These are phyloP conservation scores for Candida chilensis DNA, from an alignment of 805 yeast species.

Conservation along the genomic window DNA sequence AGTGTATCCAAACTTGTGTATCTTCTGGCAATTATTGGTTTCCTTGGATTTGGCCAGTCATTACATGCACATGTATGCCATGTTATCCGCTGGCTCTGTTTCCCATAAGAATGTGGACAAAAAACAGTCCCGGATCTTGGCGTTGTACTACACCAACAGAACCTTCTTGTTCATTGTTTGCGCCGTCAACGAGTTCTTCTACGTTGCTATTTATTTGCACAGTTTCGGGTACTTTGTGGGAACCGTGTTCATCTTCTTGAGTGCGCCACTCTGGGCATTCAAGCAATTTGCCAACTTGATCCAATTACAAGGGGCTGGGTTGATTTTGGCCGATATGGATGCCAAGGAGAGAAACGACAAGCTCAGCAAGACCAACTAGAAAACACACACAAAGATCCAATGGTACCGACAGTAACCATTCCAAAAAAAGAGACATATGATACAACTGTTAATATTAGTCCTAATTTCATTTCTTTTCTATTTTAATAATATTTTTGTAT, in stretches of 20 bases:
- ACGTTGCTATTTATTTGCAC: slow-evolving; percentile 77
- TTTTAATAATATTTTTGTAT: no score
- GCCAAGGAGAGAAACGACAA: slow-evolving; percentile 37
- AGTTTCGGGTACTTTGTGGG: slow-evolving; percentile 62
- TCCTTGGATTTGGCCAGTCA: slow-evolving; percentile 88
- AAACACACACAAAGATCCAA: no score
- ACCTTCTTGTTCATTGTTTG: slow-evolving; percentile 81
- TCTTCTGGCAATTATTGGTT: slow-evolving; percentile 75
- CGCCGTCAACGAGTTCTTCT: slow-evolving; percentile 88
- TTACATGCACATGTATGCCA: slow-evolving; percentile 98
- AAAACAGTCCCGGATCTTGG: slow-evolving; percentile 62
- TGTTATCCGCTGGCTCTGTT: slow-evolving; percentile 65
- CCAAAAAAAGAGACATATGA: no score
- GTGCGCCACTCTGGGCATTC: slow-evolving; percentile 83
- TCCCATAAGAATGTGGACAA: slow-evolving; percentile 80
- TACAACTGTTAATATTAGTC: no score
- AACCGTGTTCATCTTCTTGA: slow-evolving; percentile 43
- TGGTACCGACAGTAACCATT: no score
- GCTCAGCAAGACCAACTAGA: no score
- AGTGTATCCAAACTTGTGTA: slow-evolving; percentile 60
- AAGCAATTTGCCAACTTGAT: slow-evolving; percentile 87
- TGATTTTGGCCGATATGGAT: slow-evolving; percentile 70
- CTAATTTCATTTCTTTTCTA: no score
- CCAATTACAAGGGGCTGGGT: slow-evolving; percentile 81
- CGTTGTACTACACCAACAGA: slow-evolving; percentile 81